A percentile compares a stretch with the other conserved stretches of the same genome.
phyloP scores from a whole-genome alignment of 2,329 filamentous ascomycete species.

The Achaetomium macrosporum region DNA sequence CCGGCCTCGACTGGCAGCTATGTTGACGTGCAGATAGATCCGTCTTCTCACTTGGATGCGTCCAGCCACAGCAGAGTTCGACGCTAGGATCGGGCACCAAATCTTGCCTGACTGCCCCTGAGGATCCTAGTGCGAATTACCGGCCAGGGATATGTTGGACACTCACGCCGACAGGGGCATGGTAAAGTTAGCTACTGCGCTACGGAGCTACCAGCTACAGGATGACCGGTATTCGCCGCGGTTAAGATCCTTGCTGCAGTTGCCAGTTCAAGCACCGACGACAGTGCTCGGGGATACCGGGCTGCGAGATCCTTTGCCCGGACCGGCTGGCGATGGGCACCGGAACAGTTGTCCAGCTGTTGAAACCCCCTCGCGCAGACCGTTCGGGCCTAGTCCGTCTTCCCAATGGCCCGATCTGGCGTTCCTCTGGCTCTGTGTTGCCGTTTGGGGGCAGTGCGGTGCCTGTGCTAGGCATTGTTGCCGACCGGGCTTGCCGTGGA shows the following conservation, averaged over 20 bases:
- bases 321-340: neutral
- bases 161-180: neutral
- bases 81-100: slow-evolving; percentile 5
- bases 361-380: neutral
- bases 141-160: neutral
- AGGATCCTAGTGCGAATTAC: neutral
- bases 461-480: slow-evolving; percentile 8
- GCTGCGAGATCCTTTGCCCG: neutral
- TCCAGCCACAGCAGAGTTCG: neutral
- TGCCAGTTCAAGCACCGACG: neutral
- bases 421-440: neutral
- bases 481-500: slow-evolving; percentile 16
- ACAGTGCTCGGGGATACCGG: neutral
- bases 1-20: neutral
- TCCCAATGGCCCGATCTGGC: slow-evolving; percentile 8
- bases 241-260: neutral
- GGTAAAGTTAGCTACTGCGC: neutral
- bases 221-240: neutral
- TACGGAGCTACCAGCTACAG: neutral
- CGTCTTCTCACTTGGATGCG: neutral
- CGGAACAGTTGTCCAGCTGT: neutral
- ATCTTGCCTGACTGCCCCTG: neutral
- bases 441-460: slow-evolving; percentile 17
- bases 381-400: slow-evolving; percentile 5
- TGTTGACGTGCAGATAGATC: neutral